A percentile compares a stretch with the other conserved stretches of the same genome.
These are phyloP conservation scores for Canariomyces notabilis DNA, from an alignment of 2,329 filamentous ascomycete genomes.

Conservation along the genomic window DNA sequence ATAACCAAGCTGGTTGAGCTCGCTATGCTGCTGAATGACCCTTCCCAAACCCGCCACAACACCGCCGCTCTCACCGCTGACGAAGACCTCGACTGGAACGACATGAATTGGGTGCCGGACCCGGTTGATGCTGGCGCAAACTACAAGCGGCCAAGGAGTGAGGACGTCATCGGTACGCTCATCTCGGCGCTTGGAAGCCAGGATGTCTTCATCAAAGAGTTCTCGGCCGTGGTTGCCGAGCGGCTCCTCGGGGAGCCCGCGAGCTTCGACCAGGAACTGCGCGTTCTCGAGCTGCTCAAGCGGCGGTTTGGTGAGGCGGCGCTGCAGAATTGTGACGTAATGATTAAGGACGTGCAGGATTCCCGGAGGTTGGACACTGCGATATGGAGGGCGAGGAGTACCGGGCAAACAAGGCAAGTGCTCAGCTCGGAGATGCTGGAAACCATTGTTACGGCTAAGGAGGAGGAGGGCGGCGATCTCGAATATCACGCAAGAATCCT, in stretches of 20 bases:
- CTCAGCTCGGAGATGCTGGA: neutral
- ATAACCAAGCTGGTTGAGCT: constrained; percentile 58
- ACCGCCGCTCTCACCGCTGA: constrained; percentile 44
- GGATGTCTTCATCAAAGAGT: constrained; percentile 89
- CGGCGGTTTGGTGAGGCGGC: constrained; percentile 79
- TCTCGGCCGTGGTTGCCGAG: constrained; percentile 83
- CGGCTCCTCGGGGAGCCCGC: constrained; percentile 62
- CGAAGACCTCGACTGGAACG: constrained; percentile 79
- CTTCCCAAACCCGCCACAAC: constrained; percentile 48
- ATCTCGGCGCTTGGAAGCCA: constrained; percentile 84
- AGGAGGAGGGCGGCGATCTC: constrained; percentile 20
- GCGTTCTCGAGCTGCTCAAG: constrained; percentile 82
- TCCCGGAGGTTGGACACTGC: constrained; percentile 67
- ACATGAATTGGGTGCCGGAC: constrained; percentile 90
- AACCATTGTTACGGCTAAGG: neutral
- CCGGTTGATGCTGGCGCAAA: constrained; percentile 89
- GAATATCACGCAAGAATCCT: constrained; percentile 75
- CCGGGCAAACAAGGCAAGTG: neutral
- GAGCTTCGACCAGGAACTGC: constrained; percentile 69
- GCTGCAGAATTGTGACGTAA: constrained; percentile 91
- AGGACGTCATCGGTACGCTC: constrained; percentile 85
- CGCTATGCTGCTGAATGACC: constrained; percentile 59
- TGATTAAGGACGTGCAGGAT: constrained; percentile 89
- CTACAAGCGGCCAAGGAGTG: constrained; percentile 81
- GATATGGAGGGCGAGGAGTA: constrained; percentile 47